These are phyloP conservation scores for Apiotrichum akiyoshidainum DNA, from an alignment of 1,284 basidiomycete species.

Conservation along the genomic window DNA sequence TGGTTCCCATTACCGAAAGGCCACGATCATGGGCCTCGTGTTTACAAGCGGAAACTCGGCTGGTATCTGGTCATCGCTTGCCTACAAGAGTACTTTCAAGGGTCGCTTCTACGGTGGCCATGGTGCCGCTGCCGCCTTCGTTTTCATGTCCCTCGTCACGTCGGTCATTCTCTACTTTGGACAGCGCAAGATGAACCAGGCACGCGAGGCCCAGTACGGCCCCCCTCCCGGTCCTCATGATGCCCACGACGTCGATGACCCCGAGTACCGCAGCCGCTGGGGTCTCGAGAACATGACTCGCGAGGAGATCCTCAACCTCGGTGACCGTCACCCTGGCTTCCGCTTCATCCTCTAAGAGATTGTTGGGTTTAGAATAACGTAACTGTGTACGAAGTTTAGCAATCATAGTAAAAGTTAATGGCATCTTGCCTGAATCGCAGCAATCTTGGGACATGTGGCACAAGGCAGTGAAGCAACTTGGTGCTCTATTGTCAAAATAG, in stretches of 20 bases:
- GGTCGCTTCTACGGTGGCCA: slow-evolving; percentile 47
- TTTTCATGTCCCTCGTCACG: slow-evolving; percentile 38
- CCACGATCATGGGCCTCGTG: slow-evolving; percentile 53
- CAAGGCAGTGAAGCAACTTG: too few species aligned
- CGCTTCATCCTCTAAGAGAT: slow-evolving; percentile 36
- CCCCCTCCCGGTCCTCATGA: slow-evolving; percentile 58
- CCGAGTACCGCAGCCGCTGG: slow-evolving; percentile 44
- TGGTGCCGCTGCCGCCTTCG: slow-evolving; percentile 48
- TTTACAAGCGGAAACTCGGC: slow-evolving; percentile 54
- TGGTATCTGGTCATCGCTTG: slow-evolving; percentile 52
- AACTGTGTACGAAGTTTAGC: too few species aligned
- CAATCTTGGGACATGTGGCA: too few species aligned
- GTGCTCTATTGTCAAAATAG: too few species aligned
- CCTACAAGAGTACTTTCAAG: slow-evolving; percentile 43
- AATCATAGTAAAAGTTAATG: too few species aligned
- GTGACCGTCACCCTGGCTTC: slow-evolving; percentile 50
- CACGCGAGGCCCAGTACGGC: slow-evolving; percentile 47
- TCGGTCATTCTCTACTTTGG: slow-evolving; percentile 43
- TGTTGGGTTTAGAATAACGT: neutral
- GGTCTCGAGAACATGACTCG: slow-evolving; percentile 49
- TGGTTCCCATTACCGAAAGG: slow-evolving; percentile 49
- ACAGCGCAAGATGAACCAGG: slow-evolving; percentile 45
- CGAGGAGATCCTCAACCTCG: slow-evolving; percentile 52
- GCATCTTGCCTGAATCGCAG: too few species aligned
- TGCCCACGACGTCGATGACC: slow-evolving; percentile 53